phyloP scores from a whole-genome alignment of 2,329 filamentous ascomycete species.

The Microdochium nivale region DNA sequence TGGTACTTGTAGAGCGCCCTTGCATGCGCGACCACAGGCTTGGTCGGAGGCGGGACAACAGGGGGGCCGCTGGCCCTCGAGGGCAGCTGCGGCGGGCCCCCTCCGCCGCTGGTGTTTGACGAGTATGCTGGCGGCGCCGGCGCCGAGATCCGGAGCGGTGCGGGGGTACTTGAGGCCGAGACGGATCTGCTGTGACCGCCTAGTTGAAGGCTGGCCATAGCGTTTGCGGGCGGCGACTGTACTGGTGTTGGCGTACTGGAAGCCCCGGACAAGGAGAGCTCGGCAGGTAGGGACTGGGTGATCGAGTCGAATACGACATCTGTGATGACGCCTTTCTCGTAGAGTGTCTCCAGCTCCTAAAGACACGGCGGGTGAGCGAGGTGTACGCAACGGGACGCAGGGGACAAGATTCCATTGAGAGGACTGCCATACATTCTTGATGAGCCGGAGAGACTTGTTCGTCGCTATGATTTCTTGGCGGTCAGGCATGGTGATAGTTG shows the following conservation, averaged over 20 bases:
- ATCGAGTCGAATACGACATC: slow-evolving; percentile 69
- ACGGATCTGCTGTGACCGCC: neutral
- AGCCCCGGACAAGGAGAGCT: slow-evolving; percentile 49
- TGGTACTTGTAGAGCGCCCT: slow-evolving; percentile 78
- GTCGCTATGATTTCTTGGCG: slow-evolving; percentile 57
- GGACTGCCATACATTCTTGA: slow-evolving; percentile 62
- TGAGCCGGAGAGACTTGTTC: slow-evolving; percentile 78
- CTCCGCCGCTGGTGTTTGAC: slow-evolving; percentile 44
- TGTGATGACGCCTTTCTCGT: slow-evolving; percentile 72
- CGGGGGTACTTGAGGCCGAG: neutral
- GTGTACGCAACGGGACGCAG: neutral
- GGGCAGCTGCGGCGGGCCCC: slow-evolving; percentile 24
- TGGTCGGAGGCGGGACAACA: slow-evolving; percentile 33
- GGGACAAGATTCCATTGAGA: slow-evolving; percentile 1
- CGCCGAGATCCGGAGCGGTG: slow-evolving; percentile 9
- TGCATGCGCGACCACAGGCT: slow-evolving; percentile 61
- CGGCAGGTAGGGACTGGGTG: slow-evolving; percentile 63
- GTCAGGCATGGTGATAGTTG: slow-evolving; percentile 25
- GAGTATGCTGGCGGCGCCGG: slow-evolving; percentile 19
- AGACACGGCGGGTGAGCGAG: slow-evolving; percentile 5
- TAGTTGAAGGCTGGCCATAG: slow-evolving; percentile 33
- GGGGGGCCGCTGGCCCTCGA: slow-evolving; percentile 26
- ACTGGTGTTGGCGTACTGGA: slow-evolving; percentile 26
- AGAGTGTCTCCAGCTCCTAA: slow-evolving; percentile 84
- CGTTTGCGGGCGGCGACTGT: slow-evolving; percentile 24